A percentile compares a stretch with the other conserved stretches of the same genome.
Conservation (phyloP, 176 grass and related monocot species). For the Areca catechu region DNA sequence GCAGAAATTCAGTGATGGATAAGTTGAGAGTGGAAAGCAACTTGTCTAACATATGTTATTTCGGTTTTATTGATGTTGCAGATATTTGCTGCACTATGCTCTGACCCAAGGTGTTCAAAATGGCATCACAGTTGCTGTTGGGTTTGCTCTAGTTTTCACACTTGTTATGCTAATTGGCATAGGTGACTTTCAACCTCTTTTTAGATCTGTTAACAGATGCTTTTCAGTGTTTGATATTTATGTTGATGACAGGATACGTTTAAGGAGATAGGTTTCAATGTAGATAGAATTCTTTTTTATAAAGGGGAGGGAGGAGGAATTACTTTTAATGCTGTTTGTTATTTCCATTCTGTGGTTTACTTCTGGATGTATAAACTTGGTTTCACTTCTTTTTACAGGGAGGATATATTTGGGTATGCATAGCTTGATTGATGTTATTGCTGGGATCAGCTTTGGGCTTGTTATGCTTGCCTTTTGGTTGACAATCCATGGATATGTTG, state of each 20-base stretch:
- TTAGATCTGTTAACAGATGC: no score
- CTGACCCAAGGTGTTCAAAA: conserved; percentile 27
- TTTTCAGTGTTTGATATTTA: no score
- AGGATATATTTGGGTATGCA: conserved; percentile 98
- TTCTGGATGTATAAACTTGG: background rate
- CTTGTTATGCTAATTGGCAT: conserved; percentile 49
- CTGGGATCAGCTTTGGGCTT: conserved; percentile 61
- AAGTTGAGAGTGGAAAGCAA: no score
- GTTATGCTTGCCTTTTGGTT: conserved; percentile 89
- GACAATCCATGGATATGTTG: conserved; percentile 46
- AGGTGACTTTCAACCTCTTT: conserved; percentile 36
- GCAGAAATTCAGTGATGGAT: no score
- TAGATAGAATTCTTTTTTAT: no score
- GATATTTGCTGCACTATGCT: conserved; percentile 75
- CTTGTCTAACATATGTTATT: conserved; percentile 3
- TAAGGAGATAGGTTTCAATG: no score
- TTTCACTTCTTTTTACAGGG: conserved; percentile 25
- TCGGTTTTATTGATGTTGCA: conserved; percentile 25
- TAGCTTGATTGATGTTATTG: conserved; percentile 67
- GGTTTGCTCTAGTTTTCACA: conserved; percentile 40
- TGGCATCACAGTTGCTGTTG: conserved; percentile 13
- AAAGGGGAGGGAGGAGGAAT: no score
- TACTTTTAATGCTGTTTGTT: no score
- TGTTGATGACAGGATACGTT: no score
- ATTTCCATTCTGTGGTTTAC: no score